Conservation (phyloP, 768 basidiomycete genomes). For the Jaapia argillacea region DNA sequence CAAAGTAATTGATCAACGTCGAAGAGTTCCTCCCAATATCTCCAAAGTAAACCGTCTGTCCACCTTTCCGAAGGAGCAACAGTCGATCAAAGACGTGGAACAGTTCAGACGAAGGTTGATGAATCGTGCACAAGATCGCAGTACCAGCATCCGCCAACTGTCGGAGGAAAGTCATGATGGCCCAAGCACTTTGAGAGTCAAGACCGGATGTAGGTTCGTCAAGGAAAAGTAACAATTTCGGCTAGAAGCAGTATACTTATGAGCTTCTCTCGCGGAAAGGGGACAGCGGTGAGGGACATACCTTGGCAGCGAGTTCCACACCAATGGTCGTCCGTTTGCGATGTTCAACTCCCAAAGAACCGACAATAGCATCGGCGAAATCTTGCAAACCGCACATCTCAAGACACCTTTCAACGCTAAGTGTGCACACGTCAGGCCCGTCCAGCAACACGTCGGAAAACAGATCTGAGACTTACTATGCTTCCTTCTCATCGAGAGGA, state of each 20-base stretch:
- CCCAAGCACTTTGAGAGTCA: slow-evolving; percentile 83
- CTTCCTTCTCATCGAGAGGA: slow-evolving; percentile 61
- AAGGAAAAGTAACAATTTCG: slow-evolving; percentile 71
- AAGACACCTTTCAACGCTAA: slow-evolving; percentile 38
- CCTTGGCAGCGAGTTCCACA: slow-evolving; percentile 79
- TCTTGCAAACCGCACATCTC: slow-evolving; percentile 57
- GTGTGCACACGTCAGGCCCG: slow-evolving; percentile 47
- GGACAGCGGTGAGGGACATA: slow-evolving; percentile 2
- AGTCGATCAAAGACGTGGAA: slow-evolving; percentile 81
- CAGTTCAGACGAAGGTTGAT: slow-evolving; percentile 73
- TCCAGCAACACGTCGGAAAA: slow-evolving; percentile 79
- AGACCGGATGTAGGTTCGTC: slow-evolving; percentile 84
- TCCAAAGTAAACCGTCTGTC: slow-evolving; percentile 59
- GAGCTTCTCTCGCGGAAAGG: slow-evolving; percentile 44
- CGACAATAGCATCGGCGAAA: slow-evolving; percentile 59
- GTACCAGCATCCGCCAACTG: slow-evolving; percentile 75
- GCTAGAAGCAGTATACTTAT: slow-evolving; percentile 29
- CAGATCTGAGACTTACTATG: slow-evolving; percentile 78
- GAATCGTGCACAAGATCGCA: slow-evolving; percentile 77
- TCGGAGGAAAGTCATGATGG: slow-evolving; percentile 65
- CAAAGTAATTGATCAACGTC: slow-evolving; percentile 69
- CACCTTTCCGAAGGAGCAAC: slow-evolving; percentile 69
- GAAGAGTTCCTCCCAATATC: slow-evolving; percentile 54
- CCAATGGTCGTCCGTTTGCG: slow-evolving; percentile 80
- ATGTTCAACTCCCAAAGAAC: slow-evolving; percentile 58